Evolutionary conservation across 257 asterid genomes (phyloP).

Genomic region (Penstemon barbatus): DNA sequence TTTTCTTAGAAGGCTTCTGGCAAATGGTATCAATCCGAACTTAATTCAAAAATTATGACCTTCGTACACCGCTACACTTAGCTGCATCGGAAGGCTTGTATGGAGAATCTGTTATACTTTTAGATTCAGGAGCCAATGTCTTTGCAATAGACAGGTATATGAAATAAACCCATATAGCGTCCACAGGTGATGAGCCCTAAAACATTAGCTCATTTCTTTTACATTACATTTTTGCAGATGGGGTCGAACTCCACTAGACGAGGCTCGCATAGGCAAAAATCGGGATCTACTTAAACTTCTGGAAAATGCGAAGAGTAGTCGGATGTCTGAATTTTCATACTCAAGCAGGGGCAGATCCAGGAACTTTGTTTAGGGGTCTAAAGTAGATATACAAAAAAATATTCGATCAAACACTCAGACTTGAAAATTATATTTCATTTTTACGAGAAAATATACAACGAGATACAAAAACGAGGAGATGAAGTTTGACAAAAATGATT

Average conservation of each 20-base stretch:
- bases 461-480: no score
- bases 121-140: conserved; percentile 68
- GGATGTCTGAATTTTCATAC: conserved; percentile 38
- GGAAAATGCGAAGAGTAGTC: conserved; percentile 53
- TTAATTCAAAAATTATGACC: conserved; percentile 64
- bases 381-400: no score
- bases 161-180: not conserved
- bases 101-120: conserved; percentile 39
- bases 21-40: conserved; percentile 61
- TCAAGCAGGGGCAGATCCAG: no score
- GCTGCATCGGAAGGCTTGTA: conserved; percentile 70
- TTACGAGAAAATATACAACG: no score
- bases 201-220: not conserved
- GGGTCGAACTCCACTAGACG: conserved; percentile 74
- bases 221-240: conserved; percentile 39
- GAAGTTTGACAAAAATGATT: no score
- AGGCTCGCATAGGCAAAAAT: conserved; percentile 60
- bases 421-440: no score
- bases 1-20: conserved; percentile 46
- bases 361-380: no score
- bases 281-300: conserved; percentile 48
- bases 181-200: no score
- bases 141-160: conserved; percentile 60
- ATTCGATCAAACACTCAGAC: no score
- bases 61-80: conserved; percentile 68